Evolutionary conservation across 1,284 basidiomycete species (phyloP), one percentile per base, ranked within the genome.

Genomic region (Marasmius tenuissimus): DNA sequence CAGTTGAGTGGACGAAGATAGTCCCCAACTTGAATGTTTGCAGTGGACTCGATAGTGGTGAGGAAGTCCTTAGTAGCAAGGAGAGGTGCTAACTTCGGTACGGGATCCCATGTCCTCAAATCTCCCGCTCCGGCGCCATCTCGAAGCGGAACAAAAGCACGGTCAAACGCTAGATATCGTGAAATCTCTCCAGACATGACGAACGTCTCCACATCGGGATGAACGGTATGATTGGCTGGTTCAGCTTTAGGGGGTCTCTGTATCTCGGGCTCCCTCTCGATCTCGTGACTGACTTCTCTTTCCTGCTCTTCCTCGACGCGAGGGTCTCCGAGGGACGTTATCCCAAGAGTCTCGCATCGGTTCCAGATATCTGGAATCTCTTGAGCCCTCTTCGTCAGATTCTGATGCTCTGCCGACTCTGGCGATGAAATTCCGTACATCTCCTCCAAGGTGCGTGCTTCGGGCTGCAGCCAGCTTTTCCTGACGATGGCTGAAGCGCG

Each of bases 251-350:
- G 65, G 4, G 80, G 77, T 1, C 73, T 66, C 60, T 82, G 70
- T 1, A 76, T 62, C 50, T 82, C 69, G 6, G 68, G 71, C 63
- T 83, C 80, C 4, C 67, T 69, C 62, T 83, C 80, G 0, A 73
- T 67, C 65, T 84, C 82, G 39, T 79, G 78, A 8, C 62, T 65
- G 2, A 84, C 70, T 63, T 85, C 83, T 12, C 80, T 71, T 57
- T 85, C 83, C 61, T 84, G 83, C 61, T 84, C 83, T 64, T 85
- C 82, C 6, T 76, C 76, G 60, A 80, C 65, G n/a, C 60, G 57
- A 0, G 63, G 49, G 27, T 71, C 65, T 0, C 55, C 33, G 10
- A 72, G 27, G 0, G 64, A 56, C 4, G 34, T 51, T 3, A 72
- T 53, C 0, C 76, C 75, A 12, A 82, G 71, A n/a, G 61, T 40